A percentile compares a stretch with the other conserved stretches of the same genome.
Conservation (phyloP, 2,329 filamentous ascomycete species). For the Talaromyces piceae region DNA sequence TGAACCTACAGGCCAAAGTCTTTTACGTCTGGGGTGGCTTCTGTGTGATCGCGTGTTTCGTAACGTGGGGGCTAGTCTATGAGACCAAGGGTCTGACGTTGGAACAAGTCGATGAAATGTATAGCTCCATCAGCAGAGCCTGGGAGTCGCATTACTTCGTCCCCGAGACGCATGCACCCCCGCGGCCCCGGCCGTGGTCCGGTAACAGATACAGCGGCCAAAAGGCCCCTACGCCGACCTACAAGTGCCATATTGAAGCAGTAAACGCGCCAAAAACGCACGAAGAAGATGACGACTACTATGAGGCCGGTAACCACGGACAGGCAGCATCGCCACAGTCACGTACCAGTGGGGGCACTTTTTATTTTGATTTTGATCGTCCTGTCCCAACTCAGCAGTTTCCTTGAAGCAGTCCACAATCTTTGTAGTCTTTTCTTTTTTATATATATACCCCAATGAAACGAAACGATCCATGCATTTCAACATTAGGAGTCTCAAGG, state of each 20-base stretch:
- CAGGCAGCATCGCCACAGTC: not conserved
- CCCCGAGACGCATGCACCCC: not conserved
- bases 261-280: not conserved
- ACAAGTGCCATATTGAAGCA: not conserved
- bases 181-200: not conserved
- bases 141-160: constrained; percentile 48
- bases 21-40: constrained; percentile 55
- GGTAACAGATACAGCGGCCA: not conserved
- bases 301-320: not conserved
- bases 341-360: not conserved
- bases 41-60: constrained; percentile 46
- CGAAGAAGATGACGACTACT: not conserved
- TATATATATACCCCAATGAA: not conserved
- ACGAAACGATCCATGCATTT: not conserved
- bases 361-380: constrained; percentile 2
- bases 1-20: constrained; percentile 54
- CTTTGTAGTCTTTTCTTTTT: too few species aligned
- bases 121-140: constrained; percentile 55
- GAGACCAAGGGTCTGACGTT: constrained; percentile 80
- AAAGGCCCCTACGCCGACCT: not conserved
- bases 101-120: constrained; percentile 76
- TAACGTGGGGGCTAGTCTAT: constrained; percentile 66
- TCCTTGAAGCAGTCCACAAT: not conserved
- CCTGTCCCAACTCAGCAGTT: not conserved
- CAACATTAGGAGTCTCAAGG: not conserved